Evolutionary conservation across 139 green algal species (phyloP).

Genomic region (Pseudopediastrum boryanum): DNA sequence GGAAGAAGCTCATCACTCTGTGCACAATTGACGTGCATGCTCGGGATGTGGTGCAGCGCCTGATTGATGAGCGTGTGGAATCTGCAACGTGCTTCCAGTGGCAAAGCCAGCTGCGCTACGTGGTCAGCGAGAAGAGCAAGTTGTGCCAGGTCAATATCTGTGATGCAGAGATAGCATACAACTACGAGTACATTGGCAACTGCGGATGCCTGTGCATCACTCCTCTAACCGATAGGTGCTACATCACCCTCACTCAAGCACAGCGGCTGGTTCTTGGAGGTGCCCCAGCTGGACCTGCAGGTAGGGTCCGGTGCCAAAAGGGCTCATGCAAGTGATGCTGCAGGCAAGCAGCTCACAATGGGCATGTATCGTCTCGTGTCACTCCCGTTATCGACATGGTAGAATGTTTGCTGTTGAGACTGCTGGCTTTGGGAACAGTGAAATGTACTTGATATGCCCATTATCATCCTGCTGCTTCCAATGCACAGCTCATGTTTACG

Average conservation of each 20-base stretch:
- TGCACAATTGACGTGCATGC: slow-evolving; percentile 96
- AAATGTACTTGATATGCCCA: too few relatives aligned
- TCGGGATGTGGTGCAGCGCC: slow-evolving; percentile 85
- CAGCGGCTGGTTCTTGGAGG: slow-evolving; percentile 88
- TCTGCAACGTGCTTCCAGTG: slow-evolving; percentile 83
- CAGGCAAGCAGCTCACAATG: too few relatives aligned
- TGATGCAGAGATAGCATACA: slow-evolving; percentile 90
- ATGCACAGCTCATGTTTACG: too few relatives aligned
- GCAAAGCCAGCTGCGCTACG: slow-evolving; percentile 93
- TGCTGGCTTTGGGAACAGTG: too few relatives aligned
- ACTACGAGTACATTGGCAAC: slow-evolving; percentile 95
- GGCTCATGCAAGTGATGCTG: too few relatives aligned
- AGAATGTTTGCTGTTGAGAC: too few relatives aligned
- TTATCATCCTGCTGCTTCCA: too few relatives aligned
- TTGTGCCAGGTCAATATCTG: slow-evolving; percentile 86
- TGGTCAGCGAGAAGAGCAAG: slow-evolving; percentile 75
- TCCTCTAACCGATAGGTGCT: slow-evolving; percentile 94
- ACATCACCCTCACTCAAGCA: slow-evolving; percentile 95
- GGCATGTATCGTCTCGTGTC: too few relatives aligned
- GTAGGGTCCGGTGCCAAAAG: neutral
- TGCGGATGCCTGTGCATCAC: slow-evolving; percentile 94
- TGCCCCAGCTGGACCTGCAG: slow-evolving; percentile 76
- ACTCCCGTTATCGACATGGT: too few relatives aligned
- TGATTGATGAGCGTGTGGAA: slow-evolving; percentile 86
- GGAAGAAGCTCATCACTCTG: slow-evolving; percentile 94